phyloP scores from a whole-genome alignment of 2,329 filamentous ascomycete species.

The Aureobasidium subglaciale region DNA sequence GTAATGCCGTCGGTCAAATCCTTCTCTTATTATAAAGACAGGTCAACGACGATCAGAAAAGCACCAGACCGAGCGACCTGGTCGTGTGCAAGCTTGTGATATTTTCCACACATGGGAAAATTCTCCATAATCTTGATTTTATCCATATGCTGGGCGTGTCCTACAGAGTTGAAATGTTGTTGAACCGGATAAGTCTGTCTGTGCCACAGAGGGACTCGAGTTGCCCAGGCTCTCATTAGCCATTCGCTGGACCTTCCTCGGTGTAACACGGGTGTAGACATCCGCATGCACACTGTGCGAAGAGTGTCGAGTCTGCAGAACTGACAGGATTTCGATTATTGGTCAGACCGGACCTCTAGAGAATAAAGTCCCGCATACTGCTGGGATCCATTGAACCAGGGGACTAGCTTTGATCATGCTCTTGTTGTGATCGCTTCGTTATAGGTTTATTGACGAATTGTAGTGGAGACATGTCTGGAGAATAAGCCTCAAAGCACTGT shows the following conservation, averaged over 20 bases:
- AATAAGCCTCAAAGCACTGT: neutral
- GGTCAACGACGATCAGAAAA: neutral
- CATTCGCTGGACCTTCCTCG: neutral
- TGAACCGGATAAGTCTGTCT: conserved; percentile 5
- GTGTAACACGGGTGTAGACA: neutral
- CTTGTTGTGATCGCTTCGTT: no score
- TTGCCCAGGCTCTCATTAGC: neutral
- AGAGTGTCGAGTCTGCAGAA: neutral
- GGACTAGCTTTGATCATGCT: no score
- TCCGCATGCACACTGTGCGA: neutral
- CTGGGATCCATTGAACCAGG: neutral
- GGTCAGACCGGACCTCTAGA: neutral
- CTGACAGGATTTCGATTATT: neutral
- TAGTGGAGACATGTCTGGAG: neutral
- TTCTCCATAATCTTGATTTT: neutral
- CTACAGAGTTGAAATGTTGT: conserved; percentile 3
- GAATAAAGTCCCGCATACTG: neutral
- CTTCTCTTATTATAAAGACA: neutral
- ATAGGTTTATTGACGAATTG: no score
- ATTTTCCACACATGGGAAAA: neutral
- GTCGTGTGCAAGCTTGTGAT: neutral
- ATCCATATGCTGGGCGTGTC: neutral
- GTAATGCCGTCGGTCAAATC: neutral
- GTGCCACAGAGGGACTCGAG: conserved; percentile 7
- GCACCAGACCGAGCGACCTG: neutral